phyloP scores from a whole-genome alignment of 202 grass and related monocot genomes.

The Dendrocalamus latiflorus region DNA sequence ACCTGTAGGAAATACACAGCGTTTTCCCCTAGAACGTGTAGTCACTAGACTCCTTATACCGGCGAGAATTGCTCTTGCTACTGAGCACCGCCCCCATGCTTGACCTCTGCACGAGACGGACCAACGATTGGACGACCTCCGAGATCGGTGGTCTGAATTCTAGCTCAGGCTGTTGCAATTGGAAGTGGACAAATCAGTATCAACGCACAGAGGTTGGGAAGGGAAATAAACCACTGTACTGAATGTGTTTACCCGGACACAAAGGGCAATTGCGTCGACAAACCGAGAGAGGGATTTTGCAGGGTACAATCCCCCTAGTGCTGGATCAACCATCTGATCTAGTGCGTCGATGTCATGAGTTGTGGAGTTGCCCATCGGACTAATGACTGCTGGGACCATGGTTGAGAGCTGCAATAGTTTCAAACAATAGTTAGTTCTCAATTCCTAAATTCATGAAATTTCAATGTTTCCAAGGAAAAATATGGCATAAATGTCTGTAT shows the following conservation, averaged over 20 bases:
- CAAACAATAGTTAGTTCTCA: too few relatives aligned
- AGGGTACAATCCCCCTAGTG: slow-evolving; percentile 66
- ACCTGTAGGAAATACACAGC: too few relatives aligned
- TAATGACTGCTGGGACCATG: slow-evolving; percentile 61
- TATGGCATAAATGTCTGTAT: too few relatives aligned
- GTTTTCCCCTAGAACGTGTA: too few relatives aligned
- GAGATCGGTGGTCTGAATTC: slow-evolving; percentile 92
- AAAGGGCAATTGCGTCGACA: slow-evolving; percentile 65
- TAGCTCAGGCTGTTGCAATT: slow-evolving; percentile 61
- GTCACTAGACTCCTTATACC: too few relatives aligned
- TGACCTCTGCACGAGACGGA: slow-evolving; percentile 85
- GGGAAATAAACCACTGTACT: too few relatives aligned
- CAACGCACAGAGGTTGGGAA: too few relatives aligned
- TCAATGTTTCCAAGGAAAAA: too few relatives aligned
- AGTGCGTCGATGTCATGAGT: slow-evolving; percentile 85
- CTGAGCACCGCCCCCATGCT: too few relatives aligned
- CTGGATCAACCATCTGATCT: slow-evolving; percentile 77
- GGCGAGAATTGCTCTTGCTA: too few relatives aligned
- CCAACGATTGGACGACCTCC: slow-evolving; percentile 83
- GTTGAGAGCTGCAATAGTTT: too few relatives aligned
- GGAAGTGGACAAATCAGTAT: too few relatives aligned
- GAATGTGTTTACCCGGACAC: slow-evolving; percentile 67
- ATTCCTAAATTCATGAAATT: not conserved
- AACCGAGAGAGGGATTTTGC: slow-evolving; percentile 86
- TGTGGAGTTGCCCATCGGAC: slow-evolving; percentile 74